Evolutionary conservation across 2,329 filamentous ascomycete genomes (phyloP).

Genomic region (Aspergillus aculeatus): DNA sequence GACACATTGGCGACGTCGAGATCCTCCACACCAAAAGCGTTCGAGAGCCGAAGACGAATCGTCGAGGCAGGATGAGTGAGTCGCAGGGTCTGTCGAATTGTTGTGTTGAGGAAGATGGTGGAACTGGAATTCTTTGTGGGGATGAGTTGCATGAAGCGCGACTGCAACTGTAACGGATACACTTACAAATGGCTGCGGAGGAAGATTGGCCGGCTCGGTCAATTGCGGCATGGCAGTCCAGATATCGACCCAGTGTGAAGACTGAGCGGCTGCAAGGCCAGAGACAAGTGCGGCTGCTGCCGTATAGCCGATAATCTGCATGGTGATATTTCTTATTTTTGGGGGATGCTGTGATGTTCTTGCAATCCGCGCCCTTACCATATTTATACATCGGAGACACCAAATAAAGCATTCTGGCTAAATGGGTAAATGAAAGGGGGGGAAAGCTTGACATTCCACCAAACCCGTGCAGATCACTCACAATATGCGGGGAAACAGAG

Average conservation of each 20-base stretch:
- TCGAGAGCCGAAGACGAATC: conserved; percentile 64
- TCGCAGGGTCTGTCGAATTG: conserved; percentile 65
- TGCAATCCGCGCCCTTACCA: neutral
- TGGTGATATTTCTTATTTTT: neutral
- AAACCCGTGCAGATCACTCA: neutral
- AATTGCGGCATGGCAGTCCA: conserved; percentile 68
- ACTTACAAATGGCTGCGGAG: conserved; percentile 58
- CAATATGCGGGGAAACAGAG: neutral
- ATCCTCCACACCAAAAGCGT: conserved; percentile 62
- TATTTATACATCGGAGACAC: neutral
- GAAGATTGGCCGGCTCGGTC: conserved; percentile 62
- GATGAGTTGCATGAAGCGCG: conserved; percentile 10
- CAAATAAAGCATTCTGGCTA: neutral
- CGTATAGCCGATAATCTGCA: neutral
- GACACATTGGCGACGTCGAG: conserved; percentile 61
- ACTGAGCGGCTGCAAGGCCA: neutral
- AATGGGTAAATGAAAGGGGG: neutral
- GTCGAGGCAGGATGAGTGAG: conserved; percentile 57
- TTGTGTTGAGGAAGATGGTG: conserved; percentile 60
- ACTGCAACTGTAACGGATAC: neutral
- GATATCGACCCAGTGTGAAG: conserved; percentile 57
- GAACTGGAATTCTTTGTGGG: conserved; percentile 50
- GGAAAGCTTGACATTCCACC: neutral
- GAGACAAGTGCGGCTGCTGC: neutral
- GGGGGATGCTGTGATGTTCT: neutral